A percentile compares a stretch with the other conserved stretches of the same genome.
Conservation (phyloP, 345 rosid species). For the Cardamine occulta region DNA sequence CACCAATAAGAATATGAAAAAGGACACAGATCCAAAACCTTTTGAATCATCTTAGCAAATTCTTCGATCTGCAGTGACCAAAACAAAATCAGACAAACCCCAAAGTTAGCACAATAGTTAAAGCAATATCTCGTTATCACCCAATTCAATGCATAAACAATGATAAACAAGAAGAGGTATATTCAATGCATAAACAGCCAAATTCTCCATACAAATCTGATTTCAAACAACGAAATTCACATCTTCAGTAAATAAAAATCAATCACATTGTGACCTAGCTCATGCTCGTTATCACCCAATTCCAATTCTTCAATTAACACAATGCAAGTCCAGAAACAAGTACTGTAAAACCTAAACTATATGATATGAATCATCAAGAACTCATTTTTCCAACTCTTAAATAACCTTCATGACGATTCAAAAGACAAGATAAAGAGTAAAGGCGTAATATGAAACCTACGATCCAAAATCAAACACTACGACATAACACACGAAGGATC, state of each 20-base stretch:
- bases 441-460: not conserved
- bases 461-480: conserved; percentile 13
- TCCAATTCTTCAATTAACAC: conserved; percentile 10
- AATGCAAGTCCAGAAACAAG: conserved; percentile 27
- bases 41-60: conserved; percentile 58
- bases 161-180: not conserved
- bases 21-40: conserved; percentile 47
- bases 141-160: too few relatives aligned
- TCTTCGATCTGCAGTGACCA: conserved; percentile 57
- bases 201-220: conserved; percentile 5
- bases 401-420: not conserved
- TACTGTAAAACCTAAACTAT: conserved; percentile 14
- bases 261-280: conserved; percentile 1
- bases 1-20: not conserved
- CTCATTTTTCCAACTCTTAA: conserved; percentile 12
- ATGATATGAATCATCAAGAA: not conserved
- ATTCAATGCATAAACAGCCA: not conserved
- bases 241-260: conserved; percentile 1
- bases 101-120: conserved; percentile 6
- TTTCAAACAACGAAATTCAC: not conserved
- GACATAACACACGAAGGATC: conserved; percentile 7
- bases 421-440: conserved; percentile 12
- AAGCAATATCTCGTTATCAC: conserved; percentile 19
- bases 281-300: conserved; percentile 18
- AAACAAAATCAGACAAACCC: conserved; percentile 30